Percentiles rank a stretch among this genome's conserved stretches.
These are phyloP conservation scores for Metschnikowia orientalis DNA, from an alignment of 805 yeast species.

Conservation along the genomic window DNA sequence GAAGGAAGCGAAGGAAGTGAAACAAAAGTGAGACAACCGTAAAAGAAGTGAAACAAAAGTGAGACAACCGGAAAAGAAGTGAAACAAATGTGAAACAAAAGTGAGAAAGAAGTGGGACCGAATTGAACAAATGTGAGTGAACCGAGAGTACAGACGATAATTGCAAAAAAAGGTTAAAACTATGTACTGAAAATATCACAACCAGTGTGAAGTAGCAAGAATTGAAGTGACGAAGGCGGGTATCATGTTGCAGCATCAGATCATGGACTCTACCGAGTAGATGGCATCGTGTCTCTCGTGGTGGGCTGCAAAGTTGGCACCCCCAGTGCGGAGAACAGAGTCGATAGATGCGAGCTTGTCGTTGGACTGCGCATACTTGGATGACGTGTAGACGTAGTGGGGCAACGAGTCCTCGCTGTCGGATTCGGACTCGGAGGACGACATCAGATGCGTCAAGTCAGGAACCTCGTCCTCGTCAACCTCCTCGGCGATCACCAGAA, in stretches of 20 bases:
- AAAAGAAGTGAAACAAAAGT: no score
- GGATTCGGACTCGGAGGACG: constrained; percentile 16
- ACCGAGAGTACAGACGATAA: no score
- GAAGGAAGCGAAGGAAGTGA: no score
- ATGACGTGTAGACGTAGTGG: constrained; percentile 9
- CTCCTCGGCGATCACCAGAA: constrained; percentile 14
- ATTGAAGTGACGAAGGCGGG: constrained; percentile 14
- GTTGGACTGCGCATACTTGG: constrained; percentile 6
- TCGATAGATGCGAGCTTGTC: constrained; percentile 1
- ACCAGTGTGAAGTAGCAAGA: constrained; percentile 2
- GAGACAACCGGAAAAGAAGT: constrained; percentile 1
- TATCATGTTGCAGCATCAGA: constrained; percentile 22
- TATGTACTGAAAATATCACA: constrained; percentile 1
- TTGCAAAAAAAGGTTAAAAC: not conserved
- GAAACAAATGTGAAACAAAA: no score
- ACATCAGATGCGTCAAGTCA: constrained; percentile 14
- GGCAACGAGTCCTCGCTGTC: constrained; percentile 14
- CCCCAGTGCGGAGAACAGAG: constrained; percentile 1
- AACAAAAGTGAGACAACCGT: no score
- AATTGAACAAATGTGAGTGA: no score
- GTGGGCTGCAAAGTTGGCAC: constrained; percentile 3
- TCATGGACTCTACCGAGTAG: constrained; percentile 38
- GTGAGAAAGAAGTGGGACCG: no score
- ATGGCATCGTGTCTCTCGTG: constrained; percentile 30
- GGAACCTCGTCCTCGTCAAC: constrained; percentile 14